Evolutionary conservation across 1,284 basidiomycete species (phyloP), one percentile per base, ranked within the genome.

Genomic region (Exobasidium cylindrosporum): DNA sequence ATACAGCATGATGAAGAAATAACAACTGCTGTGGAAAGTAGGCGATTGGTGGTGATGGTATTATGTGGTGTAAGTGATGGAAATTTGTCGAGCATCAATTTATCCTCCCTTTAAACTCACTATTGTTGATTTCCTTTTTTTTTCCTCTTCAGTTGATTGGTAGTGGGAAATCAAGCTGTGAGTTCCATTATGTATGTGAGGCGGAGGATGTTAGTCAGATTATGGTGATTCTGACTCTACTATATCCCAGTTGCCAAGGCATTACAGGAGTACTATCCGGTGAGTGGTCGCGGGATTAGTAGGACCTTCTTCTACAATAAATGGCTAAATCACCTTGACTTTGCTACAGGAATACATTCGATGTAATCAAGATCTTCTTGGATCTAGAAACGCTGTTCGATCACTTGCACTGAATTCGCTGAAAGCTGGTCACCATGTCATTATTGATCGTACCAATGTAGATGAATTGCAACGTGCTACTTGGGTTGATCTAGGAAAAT

Each of bases 311-410:
- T n/a, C n/a, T n/a, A n/a, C n/a, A n/a, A n/a, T n/a, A n/a, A n/a
- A n/a, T n/a, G n/a, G n/a, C n/a, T n/a, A n/a, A n/a, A n/a, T n/a
- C n/a, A 40, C 35, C 10, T 10, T 17, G 35, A 40, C 35, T 7
- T 40, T 40, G 7, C 17, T 40, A 17, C 35, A 40, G 35, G 35
- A 40, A 7, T 50, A 50, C 47, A 21, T 50, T 14, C 47, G 47
- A 24, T 50, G 47, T 21, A 50, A 50, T 31, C 47, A 50, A 31
- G 47, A 50, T 31, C 24, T 26, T 14, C 47, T 50, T 24, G 47
- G 47, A 7, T 50, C 47, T 7, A 24, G 47, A 31, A 24, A 50
- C 23, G 21, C 23, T 24, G 47, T 50, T 14, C 7, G 21, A 21
- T 31, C 29, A 31, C 24, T 31, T 10, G 47, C 47, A 24, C 7